Base-by-base conservation (phyloP, 2,329 filamentous ascomycete species). In the Capronia coronata region DNA sequence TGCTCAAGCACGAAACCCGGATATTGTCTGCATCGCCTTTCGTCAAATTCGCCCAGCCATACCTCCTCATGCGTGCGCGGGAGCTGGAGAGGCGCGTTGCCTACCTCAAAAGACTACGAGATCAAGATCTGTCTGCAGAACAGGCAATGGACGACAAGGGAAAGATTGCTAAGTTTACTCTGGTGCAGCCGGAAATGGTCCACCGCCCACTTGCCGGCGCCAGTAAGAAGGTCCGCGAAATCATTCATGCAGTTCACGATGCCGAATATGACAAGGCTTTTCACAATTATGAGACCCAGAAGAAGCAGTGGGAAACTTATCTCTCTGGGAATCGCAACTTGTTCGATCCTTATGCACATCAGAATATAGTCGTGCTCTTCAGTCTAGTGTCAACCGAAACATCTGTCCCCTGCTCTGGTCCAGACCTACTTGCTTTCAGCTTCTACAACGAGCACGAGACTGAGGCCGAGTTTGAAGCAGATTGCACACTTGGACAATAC, bases 111-210 rank as follows among this genome's bases (percentile, higher is more conserved):
- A 78, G 83, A 43, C 76, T 97, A 9, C 82, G 87, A 30, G 88
- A 96, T 60, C 86, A 94, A 63, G 67, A 71, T 48, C 57, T 66
- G 16, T 62, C 64, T 4, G 45, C 53, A 16, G 64, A 66, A 32
- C 62, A 74, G 14, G 71, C 68, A 3, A 75, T 78, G 19, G 72
- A 77, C 9, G 84, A 87, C 55, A 83, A 84, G 56, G 63, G 71
- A 4, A 81, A 78, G 39, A 75, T 78, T 1, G 82, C 86, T 49
- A 83, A 82, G 27, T 98, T 98, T 59, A 84, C 94, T 59, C 77
- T 98, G 8, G 94, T 98, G 55, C 87, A 86, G 54, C 91, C 93
- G 1, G 87, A 95, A 60, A 97, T 97, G 90, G 86, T 98, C 0
- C 87, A 94, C 60, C 79, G 85, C 50, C 82, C 88, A 39, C 82